phyloP scores from a whole-genome alignment of 208 protist genomes.

The Naegleria gruberi region DNA sequence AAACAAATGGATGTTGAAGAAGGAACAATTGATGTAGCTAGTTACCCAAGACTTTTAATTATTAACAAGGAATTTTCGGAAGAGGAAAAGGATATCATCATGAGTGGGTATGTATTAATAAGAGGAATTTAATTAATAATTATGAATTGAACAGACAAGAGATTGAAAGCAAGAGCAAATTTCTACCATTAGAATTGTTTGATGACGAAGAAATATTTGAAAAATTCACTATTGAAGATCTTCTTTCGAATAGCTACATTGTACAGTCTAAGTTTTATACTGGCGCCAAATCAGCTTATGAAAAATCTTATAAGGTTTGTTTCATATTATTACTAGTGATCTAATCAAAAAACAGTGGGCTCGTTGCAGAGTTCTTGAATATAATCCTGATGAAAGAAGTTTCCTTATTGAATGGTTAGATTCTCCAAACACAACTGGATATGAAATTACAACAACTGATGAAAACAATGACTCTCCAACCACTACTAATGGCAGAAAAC shows the following conservation, averaged over 20 bases:
- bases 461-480: background rate
- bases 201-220: background rate
- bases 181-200: slow-evolving; percentile 4
- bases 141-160: background rate
- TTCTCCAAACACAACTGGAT: background rate
- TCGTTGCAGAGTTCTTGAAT: background rate
- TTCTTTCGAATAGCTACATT: background rate
- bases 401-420: background rate
- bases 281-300: background rate
- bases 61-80: background rate
- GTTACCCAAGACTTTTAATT: background rate
- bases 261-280: background rate
- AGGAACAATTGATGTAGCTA: background rate
- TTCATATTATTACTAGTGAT: background rate
- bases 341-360: background rate
- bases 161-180: slow-evolving; percentile 1
- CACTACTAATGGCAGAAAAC: background rate
- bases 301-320: background rate
- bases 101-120: background rate
- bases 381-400: background rate
- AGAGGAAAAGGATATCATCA: background rate
- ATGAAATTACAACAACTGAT: no score
- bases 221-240: background rate
- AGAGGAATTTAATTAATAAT: background rate
- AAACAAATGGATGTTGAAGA: background rate